Percentiles rank a stretch among this genome's conserved stretches.
phyloP scores from a whole-genome alignment of 169 alveolate species.

The Eimeria sp. region DNA sequence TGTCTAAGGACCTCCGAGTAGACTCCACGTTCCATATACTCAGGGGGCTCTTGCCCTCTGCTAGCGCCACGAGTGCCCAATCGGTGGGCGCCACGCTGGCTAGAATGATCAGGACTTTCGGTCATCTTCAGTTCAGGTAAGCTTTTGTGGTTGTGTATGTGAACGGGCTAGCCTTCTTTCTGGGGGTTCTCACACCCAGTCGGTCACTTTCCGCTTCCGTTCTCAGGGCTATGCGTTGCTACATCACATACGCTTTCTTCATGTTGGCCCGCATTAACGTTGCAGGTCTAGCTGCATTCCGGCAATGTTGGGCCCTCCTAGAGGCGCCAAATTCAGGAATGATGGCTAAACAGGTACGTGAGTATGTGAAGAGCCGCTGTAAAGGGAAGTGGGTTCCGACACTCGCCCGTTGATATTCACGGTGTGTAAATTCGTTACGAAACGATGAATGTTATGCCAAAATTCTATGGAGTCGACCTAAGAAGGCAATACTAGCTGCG shows the following conservation, averaged over 20 bases:
- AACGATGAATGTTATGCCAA: not conserved
- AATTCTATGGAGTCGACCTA: not conserved
- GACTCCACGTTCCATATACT: slow-evolving; percentile 35
- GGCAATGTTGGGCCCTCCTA: not conserved
- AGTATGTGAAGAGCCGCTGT: not conserved
- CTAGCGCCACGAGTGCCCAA: not conserved
- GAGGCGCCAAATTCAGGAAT: not conserved
- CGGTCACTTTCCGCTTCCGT: not conserved
- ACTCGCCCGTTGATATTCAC: not conserved
- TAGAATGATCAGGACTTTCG: not conserved
- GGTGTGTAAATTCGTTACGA: not conserved
- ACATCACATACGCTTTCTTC: not conserved
- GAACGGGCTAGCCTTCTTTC: not conserved
- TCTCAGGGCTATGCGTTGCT: not conserved
- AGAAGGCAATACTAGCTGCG: not conserved
- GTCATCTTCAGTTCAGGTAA: not conserved
- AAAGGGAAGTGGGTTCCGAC: not conserved
- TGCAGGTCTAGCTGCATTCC: not conserved
- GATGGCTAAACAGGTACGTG: not conserved
- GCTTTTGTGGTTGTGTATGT: not conserved
- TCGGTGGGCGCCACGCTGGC: not conserved
- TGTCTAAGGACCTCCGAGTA: slow-evolving; percentile 52
- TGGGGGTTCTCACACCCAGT: not conserved
- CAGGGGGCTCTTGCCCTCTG: not conserved
- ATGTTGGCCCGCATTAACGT: not conserved